Base-by-base conservation (phyloP, 345 rosid genomes). In the Lepidium sativum region DNA sequence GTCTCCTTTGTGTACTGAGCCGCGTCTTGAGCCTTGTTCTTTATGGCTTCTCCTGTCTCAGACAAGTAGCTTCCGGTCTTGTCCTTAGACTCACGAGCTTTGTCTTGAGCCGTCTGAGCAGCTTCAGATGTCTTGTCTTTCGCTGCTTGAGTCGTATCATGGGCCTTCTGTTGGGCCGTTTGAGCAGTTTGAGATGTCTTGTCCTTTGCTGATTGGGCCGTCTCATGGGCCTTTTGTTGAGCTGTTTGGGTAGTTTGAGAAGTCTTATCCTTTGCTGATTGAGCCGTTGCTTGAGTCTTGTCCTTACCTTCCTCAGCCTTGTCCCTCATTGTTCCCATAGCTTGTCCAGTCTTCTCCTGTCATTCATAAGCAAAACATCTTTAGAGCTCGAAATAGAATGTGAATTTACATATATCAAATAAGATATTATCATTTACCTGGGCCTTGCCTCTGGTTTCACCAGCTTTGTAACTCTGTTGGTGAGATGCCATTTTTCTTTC, bases 361-460 rank as follows among this genome's bases (percentile, higher is more conserved):
- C 15, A 17, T 33, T 33, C 48, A 58, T 29, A 51, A 27, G 13
- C 38, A 60, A 66, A 51, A 2, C 42, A 29, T 63, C 3, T 63
- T 21, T 48, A 4, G 3, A 52, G 12, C 33, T 27, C 9, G 27
- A 21, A 20, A 29, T 25, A 21, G 0, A 60, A 10, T 51, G 50
- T 50, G 27, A 6, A 12, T 4, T n/a, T 3, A 39, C 9, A 12
- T 15, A 13, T 6, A 6, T 23, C 4, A 9, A 21, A 20, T 2
- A 5, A 10, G 1, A 8, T 49, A 11, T 47, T 39, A 3, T 48
- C 31, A 15, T 48, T 48, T 63, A 84, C 90, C 88, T 80, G 67
- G 41, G 86, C 48, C 66, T 75, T 80, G 75, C 86, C 87, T 60
- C 69, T 76, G 60, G 81, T 73, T 65, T 79, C 79, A 68, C 96